phyloP scores from a whole-genome alignment of 345 rosid species.

The Pugionium dolabratum region DNA sequence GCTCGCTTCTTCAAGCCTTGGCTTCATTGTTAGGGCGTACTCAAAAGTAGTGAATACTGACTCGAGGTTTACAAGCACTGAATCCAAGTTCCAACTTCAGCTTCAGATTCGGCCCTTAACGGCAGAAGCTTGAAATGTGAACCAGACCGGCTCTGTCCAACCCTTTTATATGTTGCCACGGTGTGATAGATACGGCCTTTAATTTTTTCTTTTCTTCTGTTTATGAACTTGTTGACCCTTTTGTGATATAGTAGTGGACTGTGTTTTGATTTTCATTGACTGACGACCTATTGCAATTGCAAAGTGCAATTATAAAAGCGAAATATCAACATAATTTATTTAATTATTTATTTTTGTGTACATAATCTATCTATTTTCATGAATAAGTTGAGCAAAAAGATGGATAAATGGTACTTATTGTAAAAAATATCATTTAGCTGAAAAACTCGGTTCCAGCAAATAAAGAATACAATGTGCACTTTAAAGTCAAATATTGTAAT shows the following conservation, averaged over 20 bases:
- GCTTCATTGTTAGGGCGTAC: slow-evolving; percentile 12
- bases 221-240: background rate
- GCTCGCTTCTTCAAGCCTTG: slow-evolving; percentile 14
- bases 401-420: background rate
- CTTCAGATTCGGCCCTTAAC: slow-evolving; percentile 20
- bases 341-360: background rate
- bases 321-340: background rate
- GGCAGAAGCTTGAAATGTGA: slow-evolving; percentile 2
- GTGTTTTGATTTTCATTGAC: background rate
- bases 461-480: slow-evolving; percentile 14
- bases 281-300: background rate
- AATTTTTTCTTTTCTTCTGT: background rate
- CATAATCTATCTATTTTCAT: background rate
- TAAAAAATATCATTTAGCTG: too few relatives aligned
- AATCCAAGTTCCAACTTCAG: slow-evolving; percentile 24
- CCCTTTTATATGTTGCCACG: background rate
- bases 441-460: background rate
- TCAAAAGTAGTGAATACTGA: background rate
- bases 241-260: slow-evolving; percentile 17
- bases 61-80: slow-evolving; percentile 9
- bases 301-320: slow-evolving; percentile 4
- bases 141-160: slow-evolving; percentile 7
- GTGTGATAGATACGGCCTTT: slow-evolving; percentile 3
- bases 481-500: background rate
- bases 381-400: background rate